phyloP scores from a whole-genome alignment of 2,329 filamentous ascomycete species.

The Sarocladium strictum region DNA sequence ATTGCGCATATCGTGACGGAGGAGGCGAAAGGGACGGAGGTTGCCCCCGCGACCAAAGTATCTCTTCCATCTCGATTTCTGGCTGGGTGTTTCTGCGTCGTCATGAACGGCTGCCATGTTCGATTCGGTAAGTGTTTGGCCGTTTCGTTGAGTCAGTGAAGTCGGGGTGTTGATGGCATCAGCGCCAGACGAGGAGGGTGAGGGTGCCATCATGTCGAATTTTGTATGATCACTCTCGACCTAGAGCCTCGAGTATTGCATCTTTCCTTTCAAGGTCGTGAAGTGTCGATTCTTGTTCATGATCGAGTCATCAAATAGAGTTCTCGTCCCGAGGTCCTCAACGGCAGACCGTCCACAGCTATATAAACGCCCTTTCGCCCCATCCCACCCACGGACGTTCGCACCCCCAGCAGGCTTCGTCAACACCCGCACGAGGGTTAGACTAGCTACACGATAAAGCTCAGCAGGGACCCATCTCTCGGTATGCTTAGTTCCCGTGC shows the following conservation, averaged over 20 bases:
- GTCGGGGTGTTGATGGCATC: background rate
- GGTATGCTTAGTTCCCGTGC: background rate
- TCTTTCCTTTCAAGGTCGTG: background rate
- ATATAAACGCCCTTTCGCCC: background rate
- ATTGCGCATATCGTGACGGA: constrained; percentile 42
- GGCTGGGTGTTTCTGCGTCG: background rate
- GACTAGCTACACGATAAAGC: background rate
- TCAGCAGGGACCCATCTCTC: background rate
- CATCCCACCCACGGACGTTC: background rate
- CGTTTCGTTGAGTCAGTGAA: background rate
- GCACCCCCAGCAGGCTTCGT: background rate
- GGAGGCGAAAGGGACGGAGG: constrained; percentile 45
- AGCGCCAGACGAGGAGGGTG: background rate
- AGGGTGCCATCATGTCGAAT: background rate
- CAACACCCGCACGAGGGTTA: background rate
- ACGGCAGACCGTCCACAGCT: background rate
- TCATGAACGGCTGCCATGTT: background rate
- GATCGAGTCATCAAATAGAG: background rate
- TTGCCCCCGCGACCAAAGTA: constrained; percentile 33
- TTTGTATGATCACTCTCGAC: background rate
- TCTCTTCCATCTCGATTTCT: constrained; percentile 4
- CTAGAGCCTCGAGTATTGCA: background rate
- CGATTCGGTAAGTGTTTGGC: background rate
- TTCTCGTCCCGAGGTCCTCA: background rate
- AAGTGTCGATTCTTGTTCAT: background rate